Conservation (phyloP, 495 filamentous ascomycete species). For the Rostrohypoxylon terebratum region DNA sequence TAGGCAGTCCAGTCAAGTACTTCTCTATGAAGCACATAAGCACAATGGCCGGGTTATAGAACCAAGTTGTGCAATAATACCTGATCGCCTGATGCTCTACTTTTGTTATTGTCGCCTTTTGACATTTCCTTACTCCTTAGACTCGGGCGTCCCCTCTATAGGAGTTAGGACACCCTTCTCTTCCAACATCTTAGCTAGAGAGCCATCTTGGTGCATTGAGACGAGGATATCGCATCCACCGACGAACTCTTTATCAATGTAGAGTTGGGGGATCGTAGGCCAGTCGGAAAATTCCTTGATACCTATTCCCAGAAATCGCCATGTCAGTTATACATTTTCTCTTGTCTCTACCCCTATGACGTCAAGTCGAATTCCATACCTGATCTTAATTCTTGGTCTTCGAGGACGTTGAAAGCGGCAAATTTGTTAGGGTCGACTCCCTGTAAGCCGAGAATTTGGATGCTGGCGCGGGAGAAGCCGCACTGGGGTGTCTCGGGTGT, state of each 20-base stretch:
- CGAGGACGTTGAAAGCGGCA: slow-evolving; percentile 94
- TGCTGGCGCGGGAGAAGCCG: slow-evolving; percentile 93
- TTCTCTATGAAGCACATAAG: slow-evolving; percentile 3
- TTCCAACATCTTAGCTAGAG: slow-evolving; percentile 89
- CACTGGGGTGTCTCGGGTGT: slow-evolving; percentile 98
- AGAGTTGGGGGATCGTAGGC: slow-evolving; percentile 98
- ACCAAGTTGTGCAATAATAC: slow-evolving; percentile 7
- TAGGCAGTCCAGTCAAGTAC: neutral
- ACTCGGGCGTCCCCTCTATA: slow-evolving; percentile 29
- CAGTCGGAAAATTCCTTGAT: slow-evolving; percentile 99
- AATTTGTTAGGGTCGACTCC: slow-evolving; percentile 98
- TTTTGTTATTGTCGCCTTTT: neutral
- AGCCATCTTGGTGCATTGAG: slow-evolving; percentile 97
- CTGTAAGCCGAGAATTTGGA: slow-evolving; percentile 93
- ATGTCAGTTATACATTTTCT: slow-evolving; percentile 16
- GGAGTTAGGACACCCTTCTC: slow-evolving; percentile 82
- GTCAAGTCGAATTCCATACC: slow-evolving; percentile 66
- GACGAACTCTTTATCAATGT: slow-evolving; percentile 93
- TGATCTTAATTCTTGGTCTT: slow-evolving; percentile 85
- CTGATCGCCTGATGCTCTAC: neutral
- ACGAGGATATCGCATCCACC: slow-evolving; percentile 97
- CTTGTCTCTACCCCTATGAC: neutral
- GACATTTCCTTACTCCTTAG: slow-evolving; percentile 21
- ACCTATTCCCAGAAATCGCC: slow-evolving; percentile 62
- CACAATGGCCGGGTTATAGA: slow-evolving; percentile 1